Conservation (phyloP, 768 basidiomycete genomes). For the Crepidotus variabilis region DNA sequence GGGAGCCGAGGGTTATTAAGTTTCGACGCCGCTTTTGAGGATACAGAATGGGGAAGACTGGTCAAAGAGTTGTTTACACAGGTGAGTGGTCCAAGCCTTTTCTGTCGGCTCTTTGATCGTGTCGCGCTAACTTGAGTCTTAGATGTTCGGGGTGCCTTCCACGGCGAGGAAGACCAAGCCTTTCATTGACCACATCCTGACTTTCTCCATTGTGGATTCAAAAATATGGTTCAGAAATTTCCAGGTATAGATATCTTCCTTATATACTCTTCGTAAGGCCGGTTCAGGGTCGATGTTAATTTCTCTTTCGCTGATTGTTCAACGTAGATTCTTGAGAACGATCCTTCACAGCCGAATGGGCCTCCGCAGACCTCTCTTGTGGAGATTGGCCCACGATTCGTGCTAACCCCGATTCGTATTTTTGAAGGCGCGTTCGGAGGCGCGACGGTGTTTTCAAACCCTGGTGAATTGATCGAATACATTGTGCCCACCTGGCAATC, state of each 20-base stretch:
- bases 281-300: not conserved
- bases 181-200: constrained; percentile 96
- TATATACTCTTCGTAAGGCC: not conserved
- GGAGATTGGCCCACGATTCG: constrained; percentile 97
- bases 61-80: constrained; percentile 94
- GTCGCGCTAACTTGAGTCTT: not conserved
- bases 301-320: constrained; percentile 10
- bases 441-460: constrained; percentile 93
- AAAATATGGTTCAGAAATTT: constrained; percentile 99
- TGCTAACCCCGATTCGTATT: constrained; percentile 94
- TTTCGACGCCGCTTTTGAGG: constrained; percentile 89
- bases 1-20: constrained; percentile 89
- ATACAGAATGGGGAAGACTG: constrained; percentile 79
- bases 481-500: constrained; percentile 8
- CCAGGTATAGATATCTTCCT: constrained; percentile 57
- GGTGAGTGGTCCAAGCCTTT: constrained; percentile 41
- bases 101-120: not conserved
- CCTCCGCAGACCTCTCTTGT: constrained; percentile 85
- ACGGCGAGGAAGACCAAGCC: constrained; percentile 91
- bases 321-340: constrained; percentile 86
- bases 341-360: constrained; percentile 82
- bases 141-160: constrained; percentile 96
- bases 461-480: constrained; percentile 49
- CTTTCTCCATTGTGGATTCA: constrained; percentile 91
- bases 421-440: constrained; percentile 98